phyloP scores from a whole-genome alignment of 2,329 filamentous ascomycete species.

The Mycosphaerella sp. region DNA sequence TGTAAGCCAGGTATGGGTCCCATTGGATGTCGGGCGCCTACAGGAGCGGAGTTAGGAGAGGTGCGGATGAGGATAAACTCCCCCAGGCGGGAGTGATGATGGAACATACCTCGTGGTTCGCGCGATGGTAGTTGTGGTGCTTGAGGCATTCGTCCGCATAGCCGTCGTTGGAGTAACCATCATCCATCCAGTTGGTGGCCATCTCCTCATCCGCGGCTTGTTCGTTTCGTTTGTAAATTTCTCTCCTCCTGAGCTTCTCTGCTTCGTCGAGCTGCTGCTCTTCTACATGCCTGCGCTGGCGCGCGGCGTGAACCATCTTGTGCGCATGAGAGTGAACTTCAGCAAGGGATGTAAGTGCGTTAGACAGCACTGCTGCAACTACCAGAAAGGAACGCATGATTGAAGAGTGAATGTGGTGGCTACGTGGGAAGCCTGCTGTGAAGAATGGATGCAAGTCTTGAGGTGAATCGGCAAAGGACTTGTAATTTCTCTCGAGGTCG shows the following conservation, averaged over 20 bases:
- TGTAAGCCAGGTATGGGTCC: slow-evolving; percentile 56
- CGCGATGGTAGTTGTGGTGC: slow-evolving; percentile 79
- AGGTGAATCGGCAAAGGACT: not conserved
- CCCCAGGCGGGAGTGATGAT: not conserved
- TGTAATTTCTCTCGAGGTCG: no score
- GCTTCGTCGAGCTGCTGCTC: not conserved
- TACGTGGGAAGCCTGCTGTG: slow-evolving; percentile 2
- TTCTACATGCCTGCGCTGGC: not conserved
- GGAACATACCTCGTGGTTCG: slow-evolving; percentile 53
- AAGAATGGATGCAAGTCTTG: not conserved
- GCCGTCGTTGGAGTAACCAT: not conserved
- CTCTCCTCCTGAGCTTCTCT: slow-evolving; percentile 1
- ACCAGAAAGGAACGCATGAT: slow-evolving; percentile 2
- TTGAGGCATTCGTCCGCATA: slow-evolving; percentile 47
- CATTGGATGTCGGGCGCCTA: slow-evolving; percentile 40
- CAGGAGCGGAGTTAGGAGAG: slow-evolving; percentile 53
- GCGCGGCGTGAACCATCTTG: not conserved
- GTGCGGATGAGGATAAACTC: not conserved
- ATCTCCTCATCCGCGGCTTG: not conserved
- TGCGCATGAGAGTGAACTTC: not conserved
- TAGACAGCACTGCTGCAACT: slow-evolving; percentile 9
- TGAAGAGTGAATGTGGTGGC: not conserved
- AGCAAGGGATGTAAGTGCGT: not conserved
- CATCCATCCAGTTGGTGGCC: slow-evolving; percentile 1
- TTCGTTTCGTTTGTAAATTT: slow-evolving; percentile 1